phyloP scores from a whole-genome alignment of 2,329 filamentous ascomycete species.

The Penicillium sclerotigenum region DNA sequence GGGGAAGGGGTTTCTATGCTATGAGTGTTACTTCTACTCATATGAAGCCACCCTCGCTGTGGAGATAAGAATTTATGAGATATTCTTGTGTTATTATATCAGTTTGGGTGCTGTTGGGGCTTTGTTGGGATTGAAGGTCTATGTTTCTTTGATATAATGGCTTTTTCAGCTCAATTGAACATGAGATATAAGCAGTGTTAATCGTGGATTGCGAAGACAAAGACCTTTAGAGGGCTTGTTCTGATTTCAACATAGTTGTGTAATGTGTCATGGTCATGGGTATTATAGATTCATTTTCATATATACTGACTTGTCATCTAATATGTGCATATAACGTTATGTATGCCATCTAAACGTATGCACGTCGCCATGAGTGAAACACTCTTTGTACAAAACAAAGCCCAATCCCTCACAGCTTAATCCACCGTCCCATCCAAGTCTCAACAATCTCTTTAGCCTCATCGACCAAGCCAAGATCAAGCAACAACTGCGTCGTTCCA shows the following conservation, averaged over 20 bases:
- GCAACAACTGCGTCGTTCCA: slow-evolving; percentile 61
- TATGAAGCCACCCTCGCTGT: background rate
- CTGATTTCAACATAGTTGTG: background rate
- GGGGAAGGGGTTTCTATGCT: background rate
- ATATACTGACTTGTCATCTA: background rate
- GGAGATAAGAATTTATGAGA: background rate
- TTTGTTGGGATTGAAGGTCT: background rate
- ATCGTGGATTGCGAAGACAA: background rate
- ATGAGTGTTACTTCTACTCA: too few species aligned
- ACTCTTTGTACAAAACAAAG: background rate
- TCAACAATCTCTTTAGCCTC: slow-evolving; percentile 64
- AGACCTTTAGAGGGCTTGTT: background rate
- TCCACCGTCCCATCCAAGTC: slow-evolving; percentile 69
- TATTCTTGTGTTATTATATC: background rate
- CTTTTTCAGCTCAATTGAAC: background rate
- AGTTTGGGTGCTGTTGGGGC: background rate
- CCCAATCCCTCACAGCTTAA: slow-evolving; percentile 30
- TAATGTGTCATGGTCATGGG: background rate
- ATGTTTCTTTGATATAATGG: background rate
- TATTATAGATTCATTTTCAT: background rate
- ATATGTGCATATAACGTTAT: too few species aligned
- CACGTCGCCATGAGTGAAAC: too few species aligned
- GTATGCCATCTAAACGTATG: too few species aligned
- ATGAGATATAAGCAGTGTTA: background rate
- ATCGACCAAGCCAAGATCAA: slow-evolving; percentile 63